Evolutionary conservation across 2,329 filamentous ascomycete genomes (phyloP), one percentile per base, ranked within the genome.

Genomic region (Fusarium chuoi): DNA sequence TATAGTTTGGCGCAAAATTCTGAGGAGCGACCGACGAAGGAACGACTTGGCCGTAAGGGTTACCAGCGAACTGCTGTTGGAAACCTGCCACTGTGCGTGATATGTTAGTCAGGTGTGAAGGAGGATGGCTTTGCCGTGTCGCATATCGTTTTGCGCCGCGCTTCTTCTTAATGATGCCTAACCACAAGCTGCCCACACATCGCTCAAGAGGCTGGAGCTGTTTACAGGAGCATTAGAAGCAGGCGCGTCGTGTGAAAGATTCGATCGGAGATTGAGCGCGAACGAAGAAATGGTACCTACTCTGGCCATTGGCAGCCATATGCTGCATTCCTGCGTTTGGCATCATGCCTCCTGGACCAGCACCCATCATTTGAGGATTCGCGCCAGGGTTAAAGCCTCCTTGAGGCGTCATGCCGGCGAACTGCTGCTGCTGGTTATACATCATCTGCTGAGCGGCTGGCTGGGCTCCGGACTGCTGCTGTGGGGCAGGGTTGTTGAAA

Each of bases 301-400:
- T 89, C 80, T 90, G 88, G 60, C 88, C 87, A 84, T 89, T 90
- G 73, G 86, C 82, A 74, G 84, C 83, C 87, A 90, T 89, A 79
- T 88, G 87, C 73, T 85, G 86, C 87, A 90, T 89, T 79, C 83
- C 86, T 76, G 87, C 81, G 79, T 87, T 89, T 82, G 88, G 89
- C 89, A 91, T 91, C 89, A 91, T 90, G 78, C 86, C 88, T 81
- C 84, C 85, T 82, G 86, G 85, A 45, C 85, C 87, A 73, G 83
- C 85, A 56, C 84, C 82, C 85, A 89, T 89, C 87, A 90, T 89
- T 81, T 88, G 83, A 60, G 85, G 83, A 74, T 87, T 89, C 59
- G 85, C 85, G 73, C 84, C 86, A 54, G 85, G 85, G 56, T 84
- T 84, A 75, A 89, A 90, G 71, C 80, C 82, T 67, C 82, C 83